phyloP scores from a whole-genome alignment of 192 early-diverging fungal genomes.

The Coemansia sp. region DNA sequence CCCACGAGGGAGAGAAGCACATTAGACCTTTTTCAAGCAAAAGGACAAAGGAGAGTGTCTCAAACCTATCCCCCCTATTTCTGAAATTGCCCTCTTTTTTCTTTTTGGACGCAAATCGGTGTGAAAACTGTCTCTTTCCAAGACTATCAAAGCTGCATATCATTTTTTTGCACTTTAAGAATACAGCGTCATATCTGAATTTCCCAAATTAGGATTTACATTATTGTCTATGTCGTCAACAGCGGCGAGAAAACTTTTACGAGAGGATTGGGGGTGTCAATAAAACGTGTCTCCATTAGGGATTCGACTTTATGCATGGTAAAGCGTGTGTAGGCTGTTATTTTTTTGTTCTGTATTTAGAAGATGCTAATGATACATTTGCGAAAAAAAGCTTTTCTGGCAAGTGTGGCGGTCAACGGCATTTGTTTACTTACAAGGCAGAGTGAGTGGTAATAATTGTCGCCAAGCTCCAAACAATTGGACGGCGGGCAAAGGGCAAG shows the following conservation, averaged over 20 bases:
- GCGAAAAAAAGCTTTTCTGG: background rate
- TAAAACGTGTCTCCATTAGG: background rate
- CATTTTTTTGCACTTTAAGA: background rate
- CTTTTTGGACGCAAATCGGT: background rate
- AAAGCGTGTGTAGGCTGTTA: background rate
- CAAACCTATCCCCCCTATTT: background rate
- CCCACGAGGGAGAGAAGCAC: background rate
- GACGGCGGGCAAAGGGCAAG: background rate
- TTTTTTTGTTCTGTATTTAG: background rate
- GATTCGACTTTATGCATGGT: background rate
- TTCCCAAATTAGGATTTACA: background rate
- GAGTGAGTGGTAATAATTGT: background rate
- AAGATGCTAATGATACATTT: background rate
- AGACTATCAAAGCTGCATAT: background rate
- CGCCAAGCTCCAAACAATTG: background rate
- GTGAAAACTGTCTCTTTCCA: background rate
- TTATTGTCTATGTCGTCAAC: background rate
- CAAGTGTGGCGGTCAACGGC: background rate
- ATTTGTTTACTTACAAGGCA: background rate
- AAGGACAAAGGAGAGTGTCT: background rate
- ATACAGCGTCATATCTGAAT: background rate
- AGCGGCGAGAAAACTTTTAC: background rate
- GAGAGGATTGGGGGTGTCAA: background rate
- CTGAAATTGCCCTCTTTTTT: background rate
- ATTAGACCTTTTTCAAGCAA: conserved; percentile 1